A percentile compares a stretch with the other conserved stretches of the same genome.
Evolutionary conservation across 805 yeast genomes (phyloP).

Genomic region (Kluyveromyces nonfermentans): DNA sequence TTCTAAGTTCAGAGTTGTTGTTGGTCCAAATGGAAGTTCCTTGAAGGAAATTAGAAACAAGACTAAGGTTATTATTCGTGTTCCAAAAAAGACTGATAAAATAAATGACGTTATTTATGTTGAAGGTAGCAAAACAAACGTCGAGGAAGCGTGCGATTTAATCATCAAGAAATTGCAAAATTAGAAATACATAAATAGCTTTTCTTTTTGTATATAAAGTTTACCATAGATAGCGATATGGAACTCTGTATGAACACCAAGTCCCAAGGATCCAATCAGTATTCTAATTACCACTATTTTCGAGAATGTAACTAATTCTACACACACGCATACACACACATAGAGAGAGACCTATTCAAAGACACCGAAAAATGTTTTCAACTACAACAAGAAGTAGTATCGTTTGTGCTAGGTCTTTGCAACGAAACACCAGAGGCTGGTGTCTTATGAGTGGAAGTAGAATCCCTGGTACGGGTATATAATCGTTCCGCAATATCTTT

Average conservation of each 20-base stretch:
- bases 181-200: not conserved
- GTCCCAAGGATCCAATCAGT: not conserved
- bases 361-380: no score
- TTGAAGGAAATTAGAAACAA: slow-evolving; percentile 51
- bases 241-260: not conserved
- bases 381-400: slow-evolving; percentile 34
- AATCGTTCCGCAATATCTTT: slow-evolving; percentile 41
- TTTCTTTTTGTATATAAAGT: not conserved
- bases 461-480: slow-evolving; percentile 19
- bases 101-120: slow-evolving; percentile 45
- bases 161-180: slow-evolving; percentile 24
- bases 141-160: slow-evolving; percentile 39
- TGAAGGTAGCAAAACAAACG: slow-evolving; percentile 49
- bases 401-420: slow-evolving; percentile 38
- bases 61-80: slow-evolving; percentile 48
- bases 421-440: slow-evolving; percentile 24
- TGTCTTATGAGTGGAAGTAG: slow-evolving; percentile 6
- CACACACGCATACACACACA: no score
- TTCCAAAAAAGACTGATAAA: slow-evolving; percentile 52
- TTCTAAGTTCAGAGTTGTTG: slow-evolving; percentile 46
- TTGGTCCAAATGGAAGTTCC: slow-evolving; percentile 71
- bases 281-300: not conserved
- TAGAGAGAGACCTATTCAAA: no score
- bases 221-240: not conserved
- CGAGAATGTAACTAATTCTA: not conserved